Base-by-base conservation (phyloP, 2,329 filamentous ascomycete species). In the Macroventuria anomochaeta region DNA sequence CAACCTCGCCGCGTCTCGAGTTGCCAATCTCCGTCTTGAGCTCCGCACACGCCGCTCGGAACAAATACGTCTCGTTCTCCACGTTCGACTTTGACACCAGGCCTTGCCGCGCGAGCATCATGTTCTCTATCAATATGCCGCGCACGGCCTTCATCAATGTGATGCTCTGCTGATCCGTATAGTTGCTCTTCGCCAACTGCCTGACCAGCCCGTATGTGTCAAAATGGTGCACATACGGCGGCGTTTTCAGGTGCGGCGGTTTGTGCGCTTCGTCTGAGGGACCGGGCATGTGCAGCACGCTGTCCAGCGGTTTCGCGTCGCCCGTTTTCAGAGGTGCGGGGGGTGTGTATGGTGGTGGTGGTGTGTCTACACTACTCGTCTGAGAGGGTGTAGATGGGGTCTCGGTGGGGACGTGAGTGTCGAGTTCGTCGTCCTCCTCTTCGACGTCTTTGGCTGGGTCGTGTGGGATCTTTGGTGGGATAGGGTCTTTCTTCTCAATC, bases 31-130 rank as follows among this genome's bases (percentile, higher is more conserved):
- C 95, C 20, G 91, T 93, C 64, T 87, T 86, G 28, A 99, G 83
- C 77, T 99, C 95, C 3, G 90, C 93, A 73, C 93, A 97, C 2
- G 95, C 95, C 2, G 95, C 95, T 46, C 89, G 85, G 79, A 99
- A 99, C 10, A 99, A 83, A 71, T 99, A 99, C 7, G 88, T 88
- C 75, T 97, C 90, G 73, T 97, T 99, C 71, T 97, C 93, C 31
- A 96, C 89, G 67, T 96, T 91, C 37, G 88, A 91, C 75, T 96
- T 97, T 73, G 88, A 91, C 10, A 97, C 90, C 7, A 97, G 80
- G 2, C 87, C 89, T 40, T 86, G 82, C 68, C 89, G 88, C 39
- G 95, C 95, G 12, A 92, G 80, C 51, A 91, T 87, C 53, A 97
- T 81, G 70, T 97, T 96, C 17, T 87, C 80, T 8, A 88, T 86